Conservation (phyloP, 371 early-diverging fungal genomes). For the Chytridium lagenaria region DNA sequence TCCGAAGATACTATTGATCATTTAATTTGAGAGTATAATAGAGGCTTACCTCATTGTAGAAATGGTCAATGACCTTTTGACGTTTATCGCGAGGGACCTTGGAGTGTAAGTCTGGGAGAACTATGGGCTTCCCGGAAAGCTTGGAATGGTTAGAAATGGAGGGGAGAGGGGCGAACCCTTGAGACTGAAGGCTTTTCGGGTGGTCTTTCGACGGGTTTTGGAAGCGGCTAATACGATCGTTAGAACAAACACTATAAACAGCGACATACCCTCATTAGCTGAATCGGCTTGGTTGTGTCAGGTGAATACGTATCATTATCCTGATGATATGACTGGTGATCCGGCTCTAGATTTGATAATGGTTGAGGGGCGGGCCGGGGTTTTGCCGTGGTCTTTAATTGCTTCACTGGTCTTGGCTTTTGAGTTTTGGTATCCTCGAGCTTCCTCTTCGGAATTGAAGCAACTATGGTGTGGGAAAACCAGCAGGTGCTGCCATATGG, state of each 20-base stretch:
- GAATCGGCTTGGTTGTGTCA: too few species aligned
- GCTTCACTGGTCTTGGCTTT: background rate
- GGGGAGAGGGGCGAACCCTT: too few species aligned
- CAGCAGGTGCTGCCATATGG: conserved; percentile 10
- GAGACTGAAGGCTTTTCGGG: too few species aligned
- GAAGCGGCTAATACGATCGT: background rate
- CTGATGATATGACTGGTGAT: too few species aligned
- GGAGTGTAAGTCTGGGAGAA: conserved; percentile 8
- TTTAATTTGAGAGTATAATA: conserved; percentile 9
- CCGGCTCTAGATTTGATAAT: too few species aligned
- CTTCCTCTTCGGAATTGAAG: background rate
- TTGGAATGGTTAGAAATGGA: too few species aligned
- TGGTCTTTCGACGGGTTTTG: background rate
- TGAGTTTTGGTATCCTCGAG: background rate
- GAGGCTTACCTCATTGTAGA: conserved; percentile 33
- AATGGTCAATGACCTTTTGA: conserved; percentile 44
- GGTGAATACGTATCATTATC: too few species aligned
- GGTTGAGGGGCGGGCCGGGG: too few species aligned
- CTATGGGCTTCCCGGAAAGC: background rate
- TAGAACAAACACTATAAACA: too few species aligned
- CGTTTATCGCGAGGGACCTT: conserved; percentile 40
- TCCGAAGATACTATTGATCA: conserved; percentile 21
- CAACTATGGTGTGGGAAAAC: background rate
- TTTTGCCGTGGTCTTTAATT: background rate
- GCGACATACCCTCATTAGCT: too few species aligned